Base-by-base conservation (phyloP, 495 filamentous ascomycete genomes). In the Glutinoglossum americanum region DNA sequence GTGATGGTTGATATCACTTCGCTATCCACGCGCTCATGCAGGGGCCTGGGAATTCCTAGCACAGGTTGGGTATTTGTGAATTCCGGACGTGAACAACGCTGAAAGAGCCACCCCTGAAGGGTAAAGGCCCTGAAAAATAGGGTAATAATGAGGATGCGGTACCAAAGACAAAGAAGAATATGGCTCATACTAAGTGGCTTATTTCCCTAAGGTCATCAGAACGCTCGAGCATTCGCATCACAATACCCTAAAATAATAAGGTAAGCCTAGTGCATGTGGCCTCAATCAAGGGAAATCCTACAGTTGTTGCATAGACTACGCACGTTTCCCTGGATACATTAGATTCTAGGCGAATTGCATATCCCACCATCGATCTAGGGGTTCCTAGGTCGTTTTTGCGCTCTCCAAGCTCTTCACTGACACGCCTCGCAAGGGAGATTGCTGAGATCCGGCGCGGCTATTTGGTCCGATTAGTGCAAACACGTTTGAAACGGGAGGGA, bases 381-480 rank as follows among this genome's bases (percentile, higher is more conserved):
- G 87, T 94, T 25, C 92, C 92, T 30, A 96, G 64, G 57, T 94
- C 89, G 51, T 76, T 74, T 63, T 82, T 85, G 26, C 73, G 74
- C 66, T 98, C 92, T 3, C 92, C 92, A 1, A 98, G 74, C 65
- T 98, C 92, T 70, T 96, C 87, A 59, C 87, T 93, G 2, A 98
- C 92, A 64, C 92, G 80, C 27, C 82, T 76, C 23, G 92, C 92
- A 28, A 98, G 73, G 17, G 90, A 95, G 25, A 97, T 87, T 7
- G 92, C 92, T 4, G 92, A 98, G 60, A 98, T 98, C 65, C 92
- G 78, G 11, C 92, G 80, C n/a, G 92, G 92, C 65, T 45, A 21
- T 23, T 11, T 45, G 4, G 21, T 45, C 3, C 13, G 13, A 45
- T 45, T 45, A 45, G 41, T 10, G 17, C 10, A 21, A 10, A 10